Conservation (phyloP, 495 filamentous ascomycete genomes). For the Talaromyces adpressus region DNA sequence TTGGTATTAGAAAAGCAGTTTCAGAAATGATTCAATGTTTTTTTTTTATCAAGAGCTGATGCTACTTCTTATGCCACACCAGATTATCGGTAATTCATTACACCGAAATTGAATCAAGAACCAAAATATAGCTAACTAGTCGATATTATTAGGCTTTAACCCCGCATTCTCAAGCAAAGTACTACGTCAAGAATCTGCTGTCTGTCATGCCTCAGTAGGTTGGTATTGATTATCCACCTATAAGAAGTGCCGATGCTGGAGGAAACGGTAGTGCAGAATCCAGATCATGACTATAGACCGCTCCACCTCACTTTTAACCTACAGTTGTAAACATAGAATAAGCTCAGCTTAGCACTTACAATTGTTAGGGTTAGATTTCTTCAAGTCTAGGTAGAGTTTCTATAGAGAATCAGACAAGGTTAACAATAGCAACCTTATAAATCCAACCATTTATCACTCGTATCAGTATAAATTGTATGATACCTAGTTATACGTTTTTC, state of each 20-base stretch:
- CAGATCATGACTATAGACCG: neutral
- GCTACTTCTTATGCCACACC: no score
- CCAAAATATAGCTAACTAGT: neutral
- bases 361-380: no score
- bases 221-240: neutral
- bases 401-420: no score
- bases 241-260: neutral
- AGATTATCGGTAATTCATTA: neutral
- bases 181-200: neutral
- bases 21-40: neutral
- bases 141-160: neutral
- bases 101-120: neutral
- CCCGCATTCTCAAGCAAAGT: neutral
- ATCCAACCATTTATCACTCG: no score
- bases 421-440: no score
- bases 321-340: neutral
- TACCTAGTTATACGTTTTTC: no score
- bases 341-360: neutral
- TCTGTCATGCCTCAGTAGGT: neutral
- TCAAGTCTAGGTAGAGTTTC: no score
- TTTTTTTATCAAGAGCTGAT: neutral
- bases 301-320: neutral
- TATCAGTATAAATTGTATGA: no score
- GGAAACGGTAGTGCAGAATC: neutral
- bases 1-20: neutral